Conservation (phyloP, 2,329 filamentous ascomycete species). For the Bipolaris victoriae region DNA sequence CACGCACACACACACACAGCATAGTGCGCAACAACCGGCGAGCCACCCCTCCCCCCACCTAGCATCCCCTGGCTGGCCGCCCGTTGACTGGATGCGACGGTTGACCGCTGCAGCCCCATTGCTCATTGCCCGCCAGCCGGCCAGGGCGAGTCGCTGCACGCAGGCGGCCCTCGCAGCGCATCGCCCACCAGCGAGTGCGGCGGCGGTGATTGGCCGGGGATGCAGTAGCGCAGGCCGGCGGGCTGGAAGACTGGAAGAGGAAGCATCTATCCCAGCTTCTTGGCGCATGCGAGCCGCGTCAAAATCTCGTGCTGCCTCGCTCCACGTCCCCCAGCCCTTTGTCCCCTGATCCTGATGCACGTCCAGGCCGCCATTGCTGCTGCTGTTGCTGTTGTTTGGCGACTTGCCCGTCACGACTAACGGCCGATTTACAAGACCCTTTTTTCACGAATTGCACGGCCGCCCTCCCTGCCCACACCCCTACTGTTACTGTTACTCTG, state of each 20-base stretch:
- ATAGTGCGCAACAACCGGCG: constrained; percentile 4
- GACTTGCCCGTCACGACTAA: constrained; percentile 11
- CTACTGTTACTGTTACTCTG: too few relatives aligned
- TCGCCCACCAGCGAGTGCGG: constrained; percentile 16
- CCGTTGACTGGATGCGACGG: constrained; percentile 2
- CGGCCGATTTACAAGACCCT: constrained; percentile 10
- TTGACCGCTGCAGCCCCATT: constrained; percentile 14
- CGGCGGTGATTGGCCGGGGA: constrained; percentile 24
- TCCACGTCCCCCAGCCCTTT: constrained; percentile 11
- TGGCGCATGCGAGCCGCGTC: constrained; percentile 22
- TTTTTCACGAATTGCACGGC: constrained; percentile 1
- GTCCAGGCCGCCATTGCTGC: not conserved
- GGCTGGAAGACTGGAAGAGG: constrained; percentile 20
- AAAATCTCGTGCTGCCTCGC: constrained; percentile 24
- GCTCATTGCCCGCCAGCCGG: constrained; percentile 1
- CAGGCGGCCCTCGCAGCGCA: constrained; percentile 14
- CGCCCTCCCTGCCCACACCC: not conserved
- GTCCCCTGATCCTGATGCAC: constrained; percentile 20
- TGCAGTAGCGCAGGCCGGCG: constrained; percentile 20
- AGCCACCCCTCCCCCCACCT: not conserved
- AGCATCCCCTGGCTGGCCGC: not conserved
- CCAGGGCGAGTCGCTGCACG: constrained; percentile 5
- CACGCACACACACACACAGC: not conserved
- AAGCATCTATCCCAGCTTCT: constrained; percentile 17
- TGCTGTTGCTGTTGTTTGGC: constrained; percentile 15